Evolutionary conservation across 1,284 basidiomycete genomes (phyloP).

Genomic region (Hortiboletus rubellus): DNA sequence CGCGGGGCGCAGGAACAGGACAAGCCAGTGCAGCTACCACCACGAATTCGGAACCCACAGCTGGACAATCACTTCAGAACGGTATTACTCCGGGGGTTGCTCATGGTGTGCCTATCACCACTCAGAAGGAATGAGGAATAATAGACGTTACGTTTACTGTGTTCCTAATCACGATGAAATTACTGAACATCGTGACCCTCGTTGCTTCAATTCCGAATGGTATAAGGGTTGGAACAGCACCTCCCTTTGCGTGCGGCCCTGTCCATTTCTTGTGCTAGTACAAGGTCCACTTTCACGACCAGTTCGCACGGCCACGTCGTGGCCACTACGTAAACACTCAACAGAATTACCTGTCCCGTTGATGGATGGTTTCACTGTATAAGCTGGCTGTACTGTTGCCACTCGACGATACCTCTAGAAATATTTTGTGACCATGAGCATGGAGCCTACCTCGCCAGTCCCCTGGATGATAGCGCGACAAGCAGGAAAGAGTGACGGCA

Average conservation of each 20-base stretch:
- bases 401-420: not conserved
- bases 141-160: slow-evolving; percentile 22
- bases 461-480: no score
- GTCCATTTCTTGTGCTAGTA: no score
- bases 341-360: not conserved
- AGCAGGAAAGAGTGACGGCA: no score
- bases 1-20: slow-evolving; percentile 29
- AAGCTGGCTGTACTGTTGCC: not conserved
- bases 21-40: slow-evolving; percentile 12
- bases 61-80: slow-evolving; percentile 20
- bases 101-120: slow-evolving; percentile 6
- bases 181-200: not conserved
- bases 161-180: slow-evolving; percentile 18
- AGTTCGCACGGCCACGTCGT: not conserved
- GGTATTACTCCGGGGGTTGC: slow-evolving; percentile 11
- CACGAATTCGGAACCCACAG: slow-evolving; percentile 12
- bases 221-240: not conserved
- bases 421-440: no score
- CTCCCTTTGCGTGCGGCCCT: no score
- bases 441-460: no score
- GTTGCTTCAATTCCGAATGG: not conserved
- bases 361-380: not conserved
- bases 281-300: not conserved
- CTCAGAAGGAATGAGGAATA: slow-evolving; percentile 25
- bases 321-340: not conserved